Conservation (phyloP, 2,329 filamentous ascomycete species). For the Lojkania enalia region DNA sequence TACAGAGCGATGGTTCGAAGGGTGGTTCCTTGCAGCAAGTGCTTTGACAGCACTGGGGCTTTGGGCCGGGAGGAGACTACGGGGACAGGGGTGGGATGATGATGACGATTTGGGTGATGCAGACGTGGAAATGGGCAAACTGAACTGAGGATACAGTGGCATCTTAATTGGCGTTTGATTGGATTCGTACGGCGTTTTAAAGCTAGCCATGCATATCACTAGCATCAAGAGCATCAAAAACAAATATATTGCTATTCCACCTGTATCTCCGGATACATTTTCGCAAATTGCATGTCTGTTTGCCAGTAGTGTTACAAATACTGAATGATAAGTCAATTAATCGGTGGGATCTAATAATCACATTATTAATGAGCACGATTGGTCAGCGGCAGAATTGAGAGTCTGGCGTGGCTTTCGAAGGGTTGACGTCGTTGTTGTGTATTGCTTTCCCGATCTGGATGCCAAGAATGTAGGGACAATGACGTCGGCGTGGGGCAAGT, state of each 20-base stretch:
- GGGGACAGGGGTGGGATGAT: conserved; percentile 45
- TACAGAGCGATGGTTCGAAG: conserved; percentile 84
- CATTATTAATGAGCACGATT: no score
- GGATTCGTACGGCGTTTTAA: no score
- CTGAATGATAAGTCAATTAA: no score
- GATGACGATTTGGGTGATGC: conserved; percentile 47
- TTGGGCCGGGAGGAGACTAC: conserved; percentile 69
- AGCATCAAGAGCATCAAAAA: no score
- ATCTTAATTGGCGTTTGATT: no score
- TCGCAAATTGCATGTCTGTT: no score
- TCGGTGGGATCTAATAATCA: no score
- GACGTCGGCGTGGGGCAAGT: conserved; percentile 32
- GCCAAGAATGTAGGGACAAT: conserved; percentile 19
- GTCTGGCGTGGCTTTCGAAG: not conserved
- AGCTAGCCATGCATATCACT: no score
- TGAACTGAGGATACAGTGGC: conserved; percentile 50
- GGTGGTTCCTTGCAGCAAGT: conserved; percentile 76
- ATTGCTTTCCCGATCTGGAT: conserved; percentile 20
- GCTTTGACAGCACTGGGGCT: conserved; percentile 70
- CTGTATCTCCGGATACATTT: no score
- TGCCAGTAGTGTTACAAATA: no score
- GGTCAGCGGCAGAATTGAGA: no score
- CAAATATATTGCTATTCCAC: no score
- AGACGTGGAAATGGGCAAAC: conserved; percentile 73
- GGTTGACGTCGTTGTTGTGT: conserved; percentile 30